These are phyloP conservation scores for Pichia sp. DNA, from an alignment of 1,139 yeast species.

Conservation along the genomic window DNA sequence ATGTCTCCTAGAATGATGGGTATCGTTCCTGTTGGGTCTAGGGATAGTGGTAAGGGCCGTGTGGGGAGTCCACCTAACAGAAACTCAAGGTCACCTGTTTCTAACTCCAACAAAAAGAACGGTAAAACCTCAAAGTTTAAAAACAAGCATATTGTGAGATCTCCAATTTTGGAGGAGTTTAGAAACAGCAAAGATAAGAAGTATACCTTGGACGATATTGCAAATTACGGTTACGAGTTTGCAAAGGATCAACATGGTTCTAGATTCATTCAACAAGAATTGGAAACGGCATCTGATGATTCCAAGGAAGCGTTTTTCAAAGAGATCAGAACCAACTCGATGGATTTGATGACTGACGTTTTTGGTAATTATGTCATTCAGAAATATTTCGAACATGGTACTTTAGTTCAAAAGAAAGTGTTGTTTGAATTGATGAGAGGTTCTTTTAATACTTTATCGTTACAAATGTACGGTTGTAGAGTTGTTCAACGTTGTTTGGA, in stretches of 20 bases:
- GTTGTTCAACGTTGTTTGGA: conserved; percentile 94
- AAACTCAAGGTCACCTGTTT: conserved; percentile 9
- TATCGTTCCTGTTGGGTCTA: conserved; percentile 12
- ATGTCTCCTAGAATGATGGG: conserved; percentile 17
- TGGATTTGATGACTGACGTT: conserved; percentile 90
- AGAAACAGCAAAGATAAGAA: conserved; percentile 65
- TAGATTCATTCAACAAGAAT: conserved; percentile 86
- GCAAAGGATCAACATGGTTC: conserved; percentile 97
- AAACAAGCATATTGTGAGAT: conserved; percentile 52
- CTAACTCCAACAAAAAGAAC: conserved; percentile 1
- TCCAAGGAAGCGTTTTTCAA: conserved; percentile 76
- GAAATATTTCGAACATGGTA: conserved; percentile 84
- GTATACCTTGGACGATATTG: conserved; percentile 66
- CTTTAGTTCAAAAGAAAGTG: conserved; percentile 62
- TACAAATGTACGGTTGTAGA: conserved; percentile 97
- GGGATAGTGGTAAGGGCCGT: conserved; percentile 9
- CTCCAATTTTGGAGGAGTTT: conserved; percentile 83
- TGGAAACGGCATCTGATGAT: conserved; percentile 62
- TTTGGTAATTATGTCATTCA: conserved; percentile 98
- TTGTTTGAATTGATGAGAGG: conserved; percentile 75
- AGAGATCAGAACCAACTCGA: conserved; percentile 72
- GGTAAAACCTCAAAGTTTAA: conserved; percentile 17
- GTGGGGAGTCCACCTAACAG: conserved; percentile 14
- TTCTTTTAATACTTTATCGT: conserved; percentile 67
- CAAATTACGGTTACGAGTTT: conserved; percentile 87